Percentiles rank a stretch among this genome's conserved stretches.
These are phyloP conservation scores for Daldinia loculata DNA, from an alignment of 495 filamentous ascomycete species.

Conservation along the genomic window DNA sequence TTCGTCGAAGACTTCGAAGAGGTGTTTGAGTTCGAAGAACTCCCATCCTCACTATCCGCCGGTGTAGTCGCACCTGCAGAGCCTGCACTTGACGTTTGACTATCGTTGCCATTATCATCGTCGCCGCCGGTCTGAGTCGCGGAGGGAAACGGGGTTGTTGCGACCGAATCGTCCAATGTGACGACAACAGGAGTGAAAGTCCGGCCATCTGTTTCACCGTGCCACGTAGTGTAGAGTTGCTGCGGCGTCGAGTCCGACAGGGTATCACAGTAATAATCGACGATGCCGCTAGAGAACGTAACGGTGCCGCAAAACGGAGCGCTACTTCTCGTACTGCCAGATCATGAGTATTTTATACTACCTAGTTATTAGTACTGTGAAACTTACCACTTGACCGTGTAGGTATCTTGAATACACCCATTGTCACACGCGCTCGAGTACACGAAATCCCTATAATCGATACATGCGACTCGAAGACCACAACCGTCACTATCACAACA, in stretches of 20 bases:
- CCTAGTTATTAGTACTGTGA: background rate
- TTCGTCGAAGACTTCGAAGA: slow-evolving; percentile 42
- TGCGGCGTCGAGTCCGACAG: slow-evolving; percentile 40
- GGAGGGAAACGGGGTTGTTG: slow-evolving; percentile 14
- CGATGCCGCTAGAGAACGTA: slow-evolving; percentile 45
- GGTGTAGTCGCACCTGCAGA: slow-evolving; percentile 2
- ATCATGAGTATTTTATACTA: background rate
- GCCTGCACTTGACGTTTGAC: background rate
- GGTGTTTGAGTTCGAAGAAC: background rate
- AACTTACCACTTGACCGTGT: slow-evolving; percentile 54
- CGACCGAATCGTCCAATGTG: slow-evolving; percentile 10
- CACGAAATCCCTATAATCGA: slow-evolving; percentile 42
- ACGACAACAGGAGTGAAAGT: slow-evolving; percentile 40
- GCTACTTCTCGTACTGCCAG: slow-evolving; percentile 40
- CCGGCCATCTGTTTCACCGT: slow-evolving; percentile 45
- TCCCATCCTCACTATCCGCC: slow-evolving; percentile 3
- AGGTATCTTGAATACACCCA: slow-evolving; percentile 47
- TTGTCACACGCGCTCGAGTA: slow-evolving; percentile 46
- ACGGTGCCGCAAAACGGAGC: slow-evolving; percentile 52
- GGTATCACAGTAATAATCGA: slow-evolving; percentile 53
- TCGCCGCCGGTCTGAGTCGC: slow-evolving; percentile 6
- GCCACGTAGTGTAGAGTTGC: slow-evolving; percentile 49
- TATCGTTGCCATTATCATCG: slow-evolving; percentile 4
- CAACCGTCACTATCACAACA: slow-evolving; percentile 48
- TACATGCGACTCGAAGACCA: slow-evolving; percentile 44